Percentiles rank a stretch among this genome's conserved stretches.
Conservation (phyloP, 495 filamentous ascomycete species). For the Sordaria brevicollis region DNA sequence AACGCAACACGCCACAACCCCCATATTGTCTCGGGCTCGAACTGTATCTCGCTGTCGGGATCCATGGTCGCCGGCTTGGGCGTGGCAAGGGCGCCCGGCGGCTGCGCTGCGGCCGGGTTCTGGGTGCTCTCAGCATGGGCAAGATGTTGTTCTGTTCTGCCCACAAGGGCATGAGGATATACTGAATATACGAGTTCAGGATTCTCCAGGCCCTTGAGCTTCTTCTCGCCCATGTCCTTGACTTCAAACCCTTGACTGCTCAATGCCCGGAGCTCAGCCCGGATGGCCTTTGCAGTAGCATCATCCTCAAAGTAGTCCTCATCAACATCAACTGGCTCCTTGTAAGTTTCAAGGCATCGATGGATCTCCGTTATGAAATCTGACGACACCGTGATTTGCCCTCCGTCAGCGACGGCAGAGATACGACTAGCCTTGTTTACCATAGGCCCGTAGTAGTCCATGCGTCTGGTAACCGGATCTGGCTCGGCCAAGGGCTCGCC, state of each 20-base stretch:
- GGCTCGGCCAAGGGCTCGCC: slow-evolving; percentile 88
- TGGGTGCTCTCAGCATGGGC: slow-evolving; percentile 35
- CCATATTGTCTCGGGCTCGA: slow-evolving; percentile 81
- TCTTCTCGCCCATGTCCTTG: slow-evolving; percentile 87
- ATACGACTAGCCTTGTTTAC: slow-evolving; percentile 95
- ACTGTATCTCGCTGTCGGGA: slow-evolving; percentile 45
- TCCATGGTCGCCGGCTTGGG: slow-evolving; percentile 35
- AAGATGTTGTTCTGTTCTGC: slow-evolving; percentile 55
- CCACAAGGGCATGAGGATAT: slow-evolving; percentile 80
- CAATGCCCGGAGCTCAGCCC: slow-evolving; percentile 76
- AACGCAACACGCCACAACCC: slow-evolving; percentile 80
- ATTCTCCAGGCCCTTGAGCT: slow-evolving; percentile 94
- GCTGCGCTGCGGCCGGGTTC: slow-evolving; percentile 1
- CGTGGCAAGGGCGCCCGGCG: slow-evolving; percentile 23
- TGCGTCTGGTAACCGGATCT: slow-evolving; percentile 90
- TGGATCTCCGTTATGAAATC: slow-evolving; percentile 97
- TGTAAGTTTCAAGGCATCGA: slow-evolving; percentile 74
- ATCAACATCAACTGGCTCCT: slow-evolving; percentile 58
- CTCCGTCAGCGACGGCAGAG: slow-evolving; percentile 87
- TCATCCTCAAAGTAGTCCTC: slow-evolving; percentile 67
- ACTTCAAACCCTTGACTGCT: slow-evolving; percentile 92
- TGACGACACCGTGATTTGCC: slow-evolving; percentile 90
- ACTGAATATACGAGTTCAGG: slow-evolving; percentile 91
- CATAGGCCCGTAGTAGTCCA: slow-evolving; percentile 99
- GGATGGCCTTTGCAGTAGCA: slow-evolving; percentile 57